Evolutionary conservation across 768 basidiomycete genomes (phyloP).

Genomic region (Suillus weaverae): DNA sequence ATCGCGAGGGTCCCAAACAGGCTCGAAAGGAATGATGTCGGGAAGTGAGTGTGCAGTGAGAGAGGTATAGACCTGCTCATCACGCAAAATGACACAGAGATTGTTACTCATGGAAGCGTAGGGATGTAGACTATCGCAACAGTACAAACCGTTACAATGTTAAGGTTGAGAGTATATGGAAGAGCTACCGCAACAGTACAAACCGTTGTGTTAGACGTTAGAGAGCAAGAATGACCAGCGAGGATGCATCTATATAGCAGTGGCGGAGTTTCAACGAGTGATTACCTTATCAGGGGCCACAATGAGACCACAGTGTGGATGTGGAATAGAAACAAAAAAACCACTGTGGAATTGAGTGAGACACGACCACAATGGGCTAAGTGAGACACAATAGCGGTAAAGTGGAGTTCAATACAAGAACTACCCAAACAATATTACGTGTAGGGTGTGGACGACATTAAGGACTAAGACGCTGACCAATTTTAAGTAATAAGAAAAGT

Average conservation of each 20-base stretch:
- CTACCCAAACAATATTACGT: too few relatives aligned
- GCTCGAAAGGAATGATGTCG: neutral
- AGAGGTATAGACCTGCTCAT: neutral
- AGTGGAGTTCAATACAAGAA: too few relatives aligned
- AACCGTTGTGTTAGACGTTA: neutral
- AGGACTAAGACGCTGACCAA: too few relatives aligned
- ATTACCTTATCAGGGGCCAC: neutral
- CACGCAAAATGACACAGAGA: neutral
- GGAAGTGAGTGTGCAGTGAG: neutral
- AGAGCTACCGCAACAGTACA: neutral
- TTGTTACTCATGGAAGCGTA: neutral
- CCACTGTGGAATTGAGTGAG: too few relatives aligned
- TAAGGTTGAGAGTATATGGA: too few relatives aligned
- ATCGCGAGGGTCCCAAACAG: neutral
- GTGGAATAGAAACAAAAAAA: too few relatives aligned
- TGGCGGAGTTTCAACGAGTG: neutral
- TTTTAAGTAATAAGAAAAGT: too few relatives aligned
- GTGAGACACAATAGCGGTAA: too few relatives aligned
- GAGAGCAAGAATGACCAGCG: too few relatives aligned
- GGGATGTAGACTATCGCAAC: neutral
- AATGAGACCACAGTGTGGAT: too few relatives aligned
- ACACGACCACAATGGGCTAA: too few relatives aligned
- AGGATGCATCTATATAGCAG: neutral
- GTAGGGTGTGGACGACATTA: too few relatives aligned
- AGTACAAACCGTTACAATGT: neutral